phyloP scores from a whole-genome alignment of 1,284 basidiomycete genomes.

The Xerocomus amazonicus region DNA sequence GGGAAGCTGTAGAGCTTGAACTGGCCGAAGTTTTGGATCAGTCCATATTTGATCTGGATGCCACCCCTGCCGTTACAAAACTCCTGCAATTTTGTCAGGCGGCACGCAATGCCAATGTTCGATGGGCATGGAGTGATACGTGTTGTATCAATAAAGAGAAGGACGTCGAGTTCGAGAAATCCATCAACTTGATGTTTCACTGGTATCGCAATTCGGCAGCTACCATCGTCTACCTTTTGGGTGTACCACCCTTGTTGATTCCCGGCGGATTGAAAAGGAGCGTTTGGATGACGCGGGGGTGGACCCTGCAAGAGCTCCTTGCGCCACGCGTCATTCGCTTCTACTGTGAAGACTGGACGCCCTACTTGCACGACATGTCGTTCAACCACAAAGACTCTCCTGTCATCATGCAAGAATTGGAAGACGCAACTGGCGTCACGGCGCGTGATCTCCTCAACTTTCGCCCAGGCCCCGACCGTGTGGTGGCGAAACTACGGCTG shows the following conservation, averaged over 20 bases:
- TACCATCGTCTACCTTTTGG: constrained; percentile 22
- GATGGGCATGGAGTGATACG: constrained; percentile 29
- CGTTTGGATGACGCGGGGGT: constrained; percentile 26
- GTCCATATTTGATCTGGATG: constrained; percentile 13
- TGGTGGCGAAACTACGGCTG: constrained; percentile 20
- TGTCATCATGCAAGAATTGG: constrained; percentile 19
- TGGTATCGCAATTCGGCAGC: constrained; percentile 20
- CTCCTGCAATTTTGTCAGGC: constrained; percentile 19
- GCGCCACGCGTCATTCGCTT: constrained; percentile 24
- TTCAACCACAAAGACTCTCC: constrained; percentile 17
- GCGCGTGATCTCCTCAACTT: constrained; percentile 11
- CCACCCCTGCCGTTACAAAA: constrained; percentile 9
- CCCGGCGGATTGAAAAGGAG: constrained; percentile 13
- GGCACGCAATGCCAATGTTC: constrained; percentile 8
- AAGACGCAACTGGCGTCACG: constrained; percentile 10
- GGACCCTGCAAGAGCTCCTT: constrained; percentile 29
- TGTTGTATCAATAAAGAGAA: constrained; percentile 28
- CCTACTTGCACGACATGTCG: constrained; percentile 16
- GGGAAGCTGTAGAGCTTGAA: constrained; percentile 17
- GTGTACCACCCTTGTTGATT: constrained; percentile 9
- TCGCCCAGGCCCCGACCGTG: constrained; percentile 11
- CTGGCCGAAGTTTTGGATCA: constrained; percentile 16
- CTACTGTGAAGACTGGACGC: constrained; percentile 25
- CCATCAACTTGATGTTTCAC: constrained; percentile 26
- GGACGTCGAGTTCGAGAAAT: constrained; percentile 19